Evolutionary conservation across 2,329 filamentous ascomycete genomes (phyloP), one percentile per base, ranked within the genome.

Genomic region (Aspergillaceae sp.): DNA sequence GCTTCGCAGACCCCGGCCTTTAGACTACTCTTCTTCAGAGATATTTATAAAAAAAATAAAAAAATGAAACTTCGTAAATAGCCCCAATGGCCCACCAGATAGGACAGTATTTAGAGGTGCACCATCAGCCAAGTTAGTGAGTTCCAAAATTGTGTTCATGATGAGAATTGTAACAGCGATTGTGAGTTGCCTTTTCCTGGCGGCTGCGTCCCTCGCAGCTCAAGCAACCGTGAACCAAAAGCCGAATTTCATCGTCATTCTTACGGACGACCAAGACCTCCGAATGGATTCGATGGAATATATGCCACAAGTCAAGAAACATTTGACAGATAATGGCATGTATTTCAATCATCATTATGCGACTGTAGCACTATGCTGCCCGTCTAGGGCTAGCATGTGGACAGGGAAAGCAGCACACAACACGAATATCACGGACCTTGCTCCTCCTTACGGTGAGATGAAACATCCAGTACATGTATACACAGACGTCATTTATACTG

Each of bases 381-480:
- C 83, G 0, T 78, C 80, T 0, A 70, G 82, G 1, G 82, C 81
- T 1, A 77, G 73, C 7, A 61, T 86, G 1, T 78, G 74, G 73
- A 84, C 81, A 0, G 82, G 82, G 0, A 78, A 76, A 55, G 72
- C 75, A 2, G 78, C 81, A 0, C 82, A 86, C 52, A 84, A 84
- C 52, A 84, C 80, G 0, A 85, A 85, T 51, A 78, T 85, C 1
- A 85, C 82, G 0, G 70, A 75, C 50, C 67, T 76, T 1, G 60
- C 58, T 36, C 55, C 75, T 42, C 76, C 74, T 5, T 77, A 76
- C 46, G 74, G 71, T 53, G 62, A 48, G 61, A 43, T 27, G 19
- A 19, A 19, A 19, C 19, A 19, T 30, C 7, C 9, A 10, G 5
- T 42, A 9, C 41, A 29, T 29, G 9, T 5, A 19, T 36, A 7